Evolutionary conservation across 2,329 filamentous ascomycete genomes (phyloP).

Genomic region (Curvularia sp.): DNA sequence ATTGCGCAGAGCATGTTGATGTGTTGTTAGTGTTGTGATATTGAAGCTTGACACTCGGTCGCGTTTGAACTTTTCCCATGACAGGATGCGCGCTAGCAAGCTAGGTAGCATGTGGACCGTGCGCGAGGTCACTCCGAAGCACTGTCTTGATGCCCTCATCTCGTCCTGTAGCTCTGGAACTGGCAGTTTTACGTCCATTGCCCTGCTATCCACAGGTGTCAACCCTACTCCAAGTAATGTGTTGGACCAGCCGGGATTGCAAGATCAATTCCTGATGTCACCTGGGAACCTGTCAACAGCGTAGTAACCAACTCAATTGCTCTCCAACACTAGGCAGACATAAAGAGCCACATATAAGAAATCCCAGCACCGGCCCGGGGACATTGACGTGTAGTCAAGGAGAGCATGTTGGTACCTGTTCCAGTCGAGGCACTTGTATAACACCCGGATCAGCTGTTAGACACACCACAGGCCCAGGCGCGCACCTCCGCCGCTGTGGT

Average conservation of each 20-base stretch:
- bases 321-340: not conserved
- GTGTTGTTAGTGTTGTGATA: constrained; percentile 11
- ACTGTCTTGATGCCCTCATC: not conserved
- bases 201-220: not conserved
- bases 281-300: not conserved
- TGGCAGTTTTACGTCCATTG: not conserved
- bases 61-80: constrained; percentile 19
- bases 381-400: not conserved
- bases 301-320: not conserved
- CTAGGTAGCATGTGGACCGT: constrained; percentile 6
- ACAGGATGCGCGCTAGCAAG: constrained; percentile 10
- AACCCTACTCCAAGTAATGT: too few relatives aligned
- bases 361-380: too few relatives aligned
- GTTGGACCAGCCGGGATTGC: not conserved
- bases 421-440: too few relatives aligned
- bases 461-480: not conserved
- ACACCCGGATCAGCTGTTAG: not conserved
- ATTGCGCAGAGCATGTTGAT: constrained; percentile 64
- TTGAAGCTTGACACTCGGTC: constrained; percentile 4
- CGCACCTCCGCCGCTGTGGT: not conserved
- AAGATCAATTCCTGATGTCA: not conserved
- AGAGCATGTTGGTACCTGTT: not conserved
- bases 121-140: not conserved
- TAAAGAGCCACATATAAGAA: too few relatives aligned
- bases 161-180: not conserved